Evolutionary conservation across 2,329 filamentous ascomycete species (phyloP).

Genomic region (Cercospora sp.): DNA sequence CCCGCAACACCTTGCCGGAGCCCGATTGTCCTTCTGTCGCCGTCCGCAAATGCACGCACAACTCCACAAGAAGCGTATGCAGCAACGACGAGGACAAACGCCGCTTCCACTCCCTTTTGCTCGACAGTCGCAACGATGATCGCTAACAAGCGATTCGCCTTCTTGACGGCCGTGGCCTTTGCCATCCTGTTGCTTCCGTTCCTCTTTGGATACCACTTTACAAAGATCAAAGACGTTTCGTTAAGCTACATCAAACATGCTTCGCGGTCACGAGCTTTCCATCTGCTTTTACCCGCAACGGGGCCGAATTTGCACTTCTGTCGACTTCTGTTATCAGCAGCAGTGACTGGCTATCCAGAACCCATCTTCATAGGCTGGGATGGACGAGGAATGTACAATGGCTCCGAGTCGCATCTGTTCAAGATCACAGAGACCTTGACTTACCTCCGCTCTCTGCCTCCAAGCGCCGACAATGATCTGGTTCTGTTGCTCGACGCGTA

Average conservation of each 20-base stretch:
- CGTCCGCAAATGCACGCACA: neutral
- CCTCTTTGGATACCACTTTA: constrained; percentile 28
- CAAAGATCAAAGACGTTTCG: constrained; percentile 21
- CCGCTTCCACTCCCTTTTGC: neutral
- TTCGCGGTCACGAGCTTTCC: constrained; percentile 21
- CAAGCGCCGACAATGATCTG: constrained; percentile 51
- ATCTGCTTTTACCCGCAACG: constrained; percentile 27
- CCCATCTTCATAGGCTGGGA: constrained; percentile 34
- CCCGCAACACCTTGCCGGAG: neutral
- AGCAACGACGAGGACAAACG: neutral
- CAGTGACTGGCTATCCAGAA: constrained; percentile 32
- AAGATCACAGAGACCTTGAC: constrained; percentile 36
- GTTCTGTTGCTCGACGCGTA: constrained; percentile 64
- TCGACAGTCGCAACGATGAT: constrained; percentile 16
- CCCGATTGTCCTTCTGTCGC: neutral
- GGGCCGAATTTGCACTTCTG: constrained; percentile 27
- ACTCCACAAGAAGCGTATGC: constrained; percentile 9
- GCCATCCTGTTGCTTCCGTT: constrained; percentile 24
- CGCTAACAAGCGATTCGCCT: constrained; percentile 19
- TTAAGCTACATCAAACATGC: constrained; percentile 17
- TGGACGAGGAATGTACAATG: constrained; percentile 31
- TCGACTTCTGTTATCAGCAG: constrained; percentile 26
- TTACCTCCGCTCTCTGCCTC: constrained; percentile 30
- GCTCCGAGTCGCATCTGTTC: constrained; percentile 39
- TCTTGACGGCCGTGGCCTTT: constrained; percentile 19